phyloP scores from a whole-genome alignment of 345 rosid genomes.

The Boechera divaricarpa region DNA sequence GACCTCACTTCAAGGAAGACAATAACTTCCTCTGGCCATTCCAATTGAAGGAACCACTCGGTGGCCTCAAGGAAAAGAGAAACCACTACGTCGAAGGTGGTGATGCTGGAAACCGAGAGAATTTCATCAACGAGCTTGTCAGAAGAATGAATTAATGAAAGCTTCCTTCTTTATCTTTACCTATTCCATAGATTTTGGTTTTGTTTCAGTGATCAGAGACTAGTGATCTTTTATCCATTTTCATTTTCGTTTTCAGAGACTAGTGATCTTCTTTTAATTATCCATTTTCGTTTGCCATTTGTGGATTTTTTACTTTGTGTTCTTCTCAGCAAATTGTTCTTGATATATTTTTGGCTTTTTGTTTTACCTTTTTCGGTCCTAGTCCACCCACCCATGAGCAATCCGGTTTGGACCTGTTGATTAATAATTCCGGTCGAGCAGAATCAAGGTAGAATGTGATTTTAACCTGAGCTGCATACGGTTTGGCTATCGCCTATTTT shows the following conservation, averaged over 20 bases:
- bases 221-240: background rate
- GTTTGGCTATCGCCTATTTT: background rate
- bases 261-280: conserved; percentile 3
- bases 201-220: conserved; percentile 4
- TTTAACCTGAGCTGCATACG: background rate
- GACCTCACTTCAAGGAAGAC: conserved; percentile 75
- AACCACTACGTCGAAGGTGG: conserved; percentile 92
- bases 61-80: conserved; percentile 83
- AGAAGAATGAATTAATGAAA: conserved; percentile 76
- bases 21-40: conserved; percentile 91
- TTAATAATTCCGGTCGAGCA: background rate
- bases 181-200: conserved; percentile 25
- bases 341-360: background rate
- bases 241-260: background rate
- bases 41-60: conserved; percentile 76
- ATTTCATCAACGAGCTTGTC: conserved; percentile 65
- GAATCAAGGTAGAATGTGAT: background rate
- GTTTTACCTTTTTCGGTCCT: background rate
- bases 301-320: background rate
- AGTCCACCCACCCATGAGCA: background rate
- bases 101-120: conserved; percentile 84
- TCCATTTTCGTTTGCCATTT: background rate
- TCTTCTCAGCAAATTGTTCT: background rate
- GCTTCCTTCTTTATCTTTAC: conserved; percentile 6
- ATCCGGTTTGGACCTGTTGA: background rate